Conservation (phyloP, 768 basidiomycete genomes). For the Galerina marginata region DNA sequence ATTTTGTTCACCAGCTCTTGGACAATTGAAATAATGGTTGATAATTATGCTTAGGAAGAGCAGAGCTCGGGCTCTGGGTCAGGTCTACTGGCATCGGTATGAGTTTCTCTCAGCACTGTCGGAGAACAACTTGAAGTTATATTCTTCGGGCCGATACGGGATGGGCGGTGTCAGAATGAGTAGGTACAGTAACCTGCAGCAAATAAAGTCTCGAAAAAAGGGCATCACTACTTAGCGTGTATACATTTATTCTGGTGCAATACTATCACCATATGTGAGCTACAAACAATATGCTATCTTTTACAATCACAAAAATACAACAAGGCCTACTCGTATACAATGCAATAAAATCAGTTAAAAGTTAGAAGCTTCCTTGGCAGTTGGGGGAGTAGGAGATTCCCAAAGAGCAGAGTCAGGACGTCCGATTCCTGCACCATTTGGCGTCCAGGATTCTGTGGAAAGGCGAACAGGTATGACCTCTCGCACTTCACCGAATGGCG, state of each 20-base stretch:
- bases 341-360: background rate
- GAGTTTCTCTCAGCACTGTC: no score
- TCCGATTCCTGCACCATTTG: conserved; percentile 42
- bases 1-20: conserved; percentile 4
- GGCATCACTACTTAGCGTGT: no score
- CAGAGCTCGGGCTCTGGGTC: no score
- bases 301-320: background rate
- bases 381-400: conserved; percentile 26
- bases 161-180: no score
- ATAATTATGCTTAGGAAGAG: background rate
- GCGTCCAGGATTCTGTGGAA: conserved; percentile 63
- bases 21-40: background rate
- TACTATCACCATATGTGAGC: no score
- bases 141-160: no score
- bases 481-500: conserved; percentile 64
- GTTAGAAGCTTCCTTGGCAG: conserved; percentile 6
- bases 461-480: conserved; percentile 67
- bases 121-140: no score
- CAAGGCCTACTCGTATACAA: background rate
- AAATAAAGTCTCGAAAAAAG: no score
- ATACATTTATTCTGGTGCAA: no score
- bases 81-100: no score
- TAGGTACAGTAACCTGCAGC: no score
- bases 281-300: no score
- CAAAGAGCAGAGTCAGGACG: conserved; percentile 18